phyloP scores from a whole-genome alignment of 2,329 filamentous ascomycete genomes.

The Diaporthe batatas region DNA sequence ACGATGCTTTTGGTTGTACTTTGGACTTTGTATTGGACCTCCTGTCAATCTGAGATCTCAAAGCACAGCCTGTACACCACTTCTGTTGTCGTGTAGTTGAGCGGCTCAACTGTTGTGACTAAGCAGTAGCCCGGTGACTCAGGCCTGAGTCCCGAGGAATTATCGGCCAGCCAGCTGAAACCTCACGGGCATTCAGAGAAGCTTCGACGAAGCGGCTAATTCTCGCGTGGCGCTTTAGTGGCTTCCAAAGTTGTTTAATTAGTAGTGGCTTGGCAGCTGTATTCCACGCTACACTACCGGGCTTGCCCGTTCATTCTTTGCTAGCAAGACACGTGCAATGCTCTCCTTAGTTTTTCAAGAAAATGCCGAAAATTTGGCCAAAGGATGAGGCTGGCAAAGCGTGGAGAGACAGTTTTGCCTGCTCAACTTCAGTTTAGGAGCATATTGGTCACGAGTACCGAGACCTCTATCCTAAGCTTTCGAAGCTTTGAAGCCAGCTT shows the following conservation, averaged over 20 bases:
- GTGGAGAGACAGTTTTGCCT: too few species aligned
- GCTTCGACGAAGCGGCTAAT: not conserved
- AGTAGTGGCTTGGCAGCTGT: constrained; percentile 2
- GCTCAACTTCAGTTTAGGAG: too few species aligned
- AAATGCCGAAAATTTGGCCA: not conserved
- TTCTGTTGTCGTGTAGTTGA: not conserved
- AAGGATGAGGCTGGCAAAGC: too few species aligned
- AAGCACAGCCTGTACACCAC: not conserved
- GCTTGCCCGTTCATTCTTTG: not conserved
- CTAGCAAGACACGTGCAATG: not conserved
- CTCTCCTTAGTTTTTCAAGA: not conserved
- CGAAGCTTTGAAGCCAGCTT: too few species aligned
- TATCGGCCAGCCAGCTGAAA: constrained; percentile 30
- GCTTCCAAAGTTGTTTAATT: not conserved
- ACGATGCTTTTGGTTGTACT: not conserved
- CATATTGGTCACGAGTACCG: too few species aligned
- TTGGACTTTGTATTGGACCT: too few species aligned
- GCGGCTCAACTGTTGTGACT: not conserved
- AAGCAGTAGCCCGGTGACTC: not conserved
- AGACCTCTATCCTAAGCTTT: too few species aligned
- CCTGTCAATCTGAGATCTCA: not conserved
- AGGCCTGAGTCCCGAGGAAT: not conserved
- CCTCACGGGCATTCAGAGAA: constrained; percentile 1
- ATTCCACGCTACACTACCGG: not conserved
- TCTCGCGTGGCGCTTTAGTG: constrained; percentile 4